Conservation (phyloP, 1,284 basidiomycete species). For the Malassezia equina region DNA sequence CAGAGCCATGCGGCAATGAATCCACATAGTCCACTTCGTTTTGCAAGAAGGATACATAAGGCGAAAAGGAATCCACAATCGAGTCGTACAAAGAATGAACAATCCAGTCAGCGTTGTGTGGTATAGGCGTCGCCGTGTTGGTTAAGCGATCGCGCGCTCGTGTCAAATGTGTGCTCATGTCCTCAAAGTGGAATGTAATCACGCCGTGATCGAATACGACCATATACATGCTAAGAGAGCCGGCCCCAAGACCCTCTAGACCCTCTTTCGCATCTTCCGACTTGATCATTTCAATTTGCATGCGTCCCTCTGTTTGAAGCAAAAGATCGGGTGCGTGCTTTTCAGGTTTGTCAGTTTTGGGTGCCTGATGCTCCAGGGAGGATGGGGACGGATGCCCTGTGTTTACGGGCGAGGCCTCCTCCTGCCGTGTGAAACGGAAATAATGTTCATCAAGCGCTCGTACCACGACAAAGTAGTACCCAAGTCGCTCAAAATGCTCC, state of each 20-base stretch:
- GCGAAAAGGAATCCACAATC: slow-evolving; percentile 87
- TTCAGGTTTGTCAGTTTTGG: background rate
- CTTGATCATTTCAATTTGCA: slow-evolving; percentile 53
- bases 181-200: slow-evolving; percentile 82
- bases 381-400: background rate
- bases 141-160: slow-evolving; percentile 63
- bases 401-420: background rate
- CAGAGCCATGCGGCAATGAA: slow-evolving; percentile 54
- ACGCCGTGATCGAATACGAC: slow-evolving; percentile 83
- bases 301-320: background rate
- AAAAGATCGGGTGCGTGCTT: background rate
- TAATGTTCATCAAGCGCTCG: slow-evolving; percentile 64
- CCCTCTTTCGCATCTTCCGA: slow-evolving; percentile 55
- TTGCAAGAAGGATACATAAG: slow-evolving; percentile 71
- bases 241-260: slow-evolving; percentile 57
- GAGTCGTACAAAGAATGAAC: slow-evolving; percentile 86
- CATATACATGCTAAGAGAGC: slow-evolving; percentile 76
- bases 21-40: slow-evolving; percentile 72
- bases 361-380: background rate
- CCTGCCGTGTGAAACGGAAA: slow-evolving; percentile 52
- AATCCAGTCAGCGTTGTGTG: slow-evolving; percentile 61
- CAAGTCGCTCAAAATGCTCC: slow-evolving; percentile 74
- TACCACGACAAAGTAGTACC: slow-evolving; percentile 87
- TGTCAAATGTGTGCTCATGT: slow-evolving; percentile 75
- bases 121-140: slow-evolving; percentile 37